Conservation (phyloP, 345 rosid species). For the Excoecaria cochinchinensis region DNA sequence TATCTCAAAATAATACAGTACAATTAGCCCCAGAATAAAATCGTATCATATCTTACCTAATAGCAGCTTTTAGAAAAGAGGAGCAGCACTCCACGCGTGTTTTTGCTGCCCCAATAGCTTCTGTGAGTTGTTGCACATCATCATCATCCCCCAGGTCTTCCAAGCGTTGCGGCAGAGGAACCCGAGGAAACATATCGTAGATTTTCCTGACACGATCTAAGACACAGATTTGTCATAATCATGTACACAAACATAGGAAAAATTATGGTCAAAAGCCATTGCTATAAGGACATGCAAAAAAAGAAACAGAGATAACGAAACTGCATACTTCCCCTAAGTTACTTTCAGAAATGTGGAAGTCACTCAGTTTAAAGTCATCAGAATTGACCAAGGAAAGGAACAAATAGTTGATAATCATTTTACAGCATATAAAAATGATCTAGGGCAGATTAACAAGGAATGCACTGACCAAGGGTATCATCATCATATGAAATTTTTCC, state of each 20-base stretch:
- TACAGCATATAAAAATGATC: constrained; percentile 2
- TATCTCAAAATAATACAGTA: background rate
- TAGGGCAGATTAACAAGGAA: background rate
- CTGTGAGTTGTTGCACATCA: constrained; percentile 69
- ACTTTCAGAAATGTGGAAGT: background rate
- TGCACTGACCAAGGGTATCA: constrained; percentile 68
- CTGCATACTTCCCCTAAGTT: background rate
- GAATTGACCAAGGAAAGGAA: background rate
- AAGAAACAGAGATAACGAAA: background rate
- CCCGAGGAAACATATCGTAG: constrained; percentile 74
- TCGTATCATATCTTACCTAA: constrained; percentile 47
- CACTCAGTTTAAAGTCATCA: background rate
- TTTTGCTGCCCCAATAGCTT: constrained; percentile 88
- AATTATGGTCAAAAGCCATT: background rate
- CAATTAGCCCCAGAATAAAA: background rate
- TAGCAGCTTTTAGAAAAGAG: constrained; percentile 84
- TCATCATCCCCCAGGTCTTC: constrained; percentile 64
- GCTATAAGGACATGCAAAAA: background rate
- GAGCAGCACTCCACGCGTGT: constrained; percentile 74
- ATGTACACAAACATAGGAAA: constrained; percentile 6
- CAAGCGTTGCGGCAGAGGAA: constrained; percentile 69
- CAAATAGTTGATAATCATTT: background rate
- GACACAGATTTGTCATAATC: constrained; percentile 34
- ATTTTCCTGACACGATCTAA: constrained; percentile 77
- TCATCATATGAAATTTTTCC: constrained; percentile 66